A percentile compares a stretch with the other conserved stretches of the same genome.
phyloP scores from a whole-genome alignment of 768 basidiomycete species.

The Omphalotus guepiniiformis region DNA sequence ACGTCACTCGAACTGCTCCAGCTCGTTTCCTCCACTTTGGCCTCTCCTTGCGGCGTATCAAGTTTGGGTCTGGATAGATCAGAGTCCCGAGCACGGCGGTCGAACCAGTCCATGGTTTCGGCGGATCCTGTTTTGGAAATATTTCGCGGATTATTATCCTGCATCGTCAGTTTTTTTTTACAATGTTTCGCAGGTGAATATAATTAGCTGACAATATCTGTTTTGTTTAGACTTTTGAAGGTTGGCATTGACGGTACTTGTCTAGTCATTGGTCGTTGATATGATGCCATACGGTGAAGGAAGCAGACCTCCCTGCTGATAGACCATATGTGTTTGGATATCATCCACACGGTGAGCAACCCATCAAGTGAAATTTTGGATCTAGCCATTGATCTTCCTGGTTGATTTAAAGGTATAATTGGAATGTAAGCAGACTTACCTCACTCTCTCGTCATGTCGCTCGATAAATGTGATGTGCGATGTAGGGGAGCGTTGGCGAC shows the following conservation, averaged over 20 bases:
- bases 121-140: constrained; percentile 68
- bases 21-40: constrained; percentile 89
- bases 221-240: constrained; percentile 40
- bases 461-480: background rate
- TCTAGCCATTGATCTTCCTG: constrained; percentile 11
- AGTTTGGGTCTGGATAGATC: constrained; percentile 77
- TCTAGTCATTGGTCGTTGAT: too few species aligned
- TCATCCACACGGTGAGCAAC: constrained; percentile 83
- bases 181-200: too few species aligned
- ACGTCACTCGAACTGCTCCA: constrained; percentile 23
- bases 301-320: constrained; percentile 86
- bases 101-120: constrained; percentile 74
- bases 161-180: constrained; percentile 64
- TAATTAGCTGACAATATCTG: too few species aligned
- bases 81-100: constrained; percentile 69
- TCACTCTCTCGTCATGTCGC: constrained; percentile 21
- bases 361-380: too few species aligned
- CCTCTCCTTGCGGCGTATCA: constrained; percentile 74
- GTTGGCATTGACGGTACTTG: too few species aligned
- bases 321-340: constrained; percentile 96
- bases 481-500: constrained; percentile 88
- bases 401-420: constrained; percentile 70
- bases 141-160: constrained; percentile 91
- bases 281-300: constrained; percentile 39
- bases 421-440: constrained; percentile 79